Evolutionary conservation across 2,329 filamentous ascomycete species (phyloP).

Genomic region (Stemphylium beticola): DNA sequence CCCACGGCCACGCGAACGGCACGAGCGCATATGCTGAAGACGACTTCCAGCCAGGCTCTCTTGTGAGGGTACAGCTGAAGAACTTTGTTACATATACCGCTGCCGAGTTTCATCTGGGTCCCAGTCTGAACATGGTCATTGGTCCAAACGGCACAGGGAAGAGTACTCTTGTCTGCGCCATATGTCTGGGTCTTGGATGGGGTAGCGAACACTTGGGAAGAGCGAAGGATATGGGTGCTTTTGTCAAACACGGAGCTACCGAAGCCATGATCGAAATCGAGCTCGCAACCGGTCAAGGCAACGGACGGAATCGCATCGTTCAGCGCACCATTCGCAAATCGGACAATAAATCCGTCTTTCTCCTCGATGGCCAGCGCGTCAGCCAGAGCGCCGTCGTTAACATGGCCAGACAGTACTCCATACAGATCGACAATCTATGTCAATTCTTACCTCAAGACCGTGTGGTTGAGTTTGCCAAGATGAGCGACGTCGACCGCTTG

Average conservation of each 20-base stretch:
- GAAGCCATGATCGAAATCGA: conserved; percentile 90
- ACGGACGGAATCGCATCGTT: conserved; percentile 72
- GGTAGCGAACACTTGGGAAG: conserved; percentile 75
- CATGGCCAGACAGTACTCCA: conserved; percentile 75
- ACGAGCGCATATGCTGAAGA: conserved; percentile 20
- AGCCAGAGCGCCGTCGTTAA: conserved; percentile 68
- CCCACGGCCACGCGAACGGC: neutral
- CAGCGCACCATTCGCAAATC: conserved; percentile 79
- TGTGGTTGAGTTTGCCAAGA: conserved; percentile 88
- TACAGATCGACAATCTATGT: conserved; percentile 97
- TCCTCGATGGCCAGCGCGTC: conserved; percentile 70
- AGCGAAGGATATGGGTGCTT: conserved; percentile 83
- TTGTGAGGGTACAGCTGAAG: conserved; percentile 81
- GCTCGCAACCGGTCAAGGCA: conserved; percentile 67
- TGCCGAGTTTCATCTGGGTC: conserved; percentile 88
- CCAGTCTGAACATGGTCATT: conserved; percentile 97
- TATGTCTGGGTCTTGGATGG: conserved; percentile 90
- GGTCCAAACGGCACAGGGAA: conserved; percentile 99
- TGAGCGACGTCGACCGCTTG: conserved; percentile 81
- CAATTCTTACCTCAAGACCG: conserved; percentile 97
- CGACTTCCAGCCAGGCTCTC: conserved; percentile 72
- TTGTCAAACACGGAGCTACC: conserved; percentile 85
- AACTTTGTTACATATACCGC: conserved; percentile 96
- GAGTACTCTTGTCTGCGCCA: conserved; percentile 95
- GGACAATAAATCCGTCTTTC: conserved; percentile 81